Evolutionary conservation across 768 basidiomycete species (phyloP).

Genomic region (Russula griseocarnosa): DNA sequence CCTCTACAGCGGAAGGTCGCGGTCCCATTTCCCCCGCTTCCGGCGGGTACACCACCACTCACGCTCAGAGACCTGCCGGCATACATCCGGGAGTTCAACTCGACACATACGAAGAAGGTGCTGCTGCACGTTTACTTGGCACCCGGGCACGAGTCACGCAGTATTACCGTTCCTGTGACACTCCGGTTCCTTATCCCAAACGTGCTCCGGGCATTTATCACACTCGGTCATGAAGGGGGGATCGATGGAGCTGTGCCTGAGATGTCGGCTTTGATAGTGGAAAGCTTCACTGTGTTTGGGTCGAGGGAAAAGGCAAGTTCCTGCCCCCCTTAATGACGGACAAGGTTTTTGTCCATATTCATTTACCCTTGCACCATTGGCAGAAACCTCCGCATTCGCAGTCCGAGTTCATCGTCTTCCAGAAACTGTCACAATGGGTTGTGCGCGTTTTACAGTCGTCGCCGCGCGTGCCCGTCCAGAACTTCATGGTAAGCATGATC

Average conservation of each 20-base stretch:
- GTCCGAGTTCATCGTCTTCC: slow-evolving; percentile 62
- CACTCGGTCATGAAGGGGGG: slow-evolving; percentile 35
- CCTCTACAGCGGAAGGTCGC: slow-evolving; percentile 40
- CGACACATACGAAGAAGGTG: slow-evolving; percentile 36
- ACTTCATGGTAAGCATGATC: slow-evolving; percentile 43
- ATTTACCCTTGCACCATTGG: not conserved
- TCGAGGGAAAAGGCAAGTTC: slow-evolving; percentile 61
- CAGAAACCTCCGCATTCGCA: slow-evolving; percentile 68
- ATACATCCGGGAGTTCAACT: slow-evolving; percentile 60
- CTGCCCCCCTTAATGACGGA: not conserved
- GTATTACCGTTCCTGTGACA: slow-evolving; percentile 36
- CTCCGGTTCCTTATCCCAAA: slow-evolving; percentile 62
- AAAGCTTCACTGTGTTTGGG: slow-evolving; percentile 66
- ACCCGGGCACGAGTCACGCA: slow-evolving; percentile 29
- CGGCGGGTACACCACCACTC: slow-evolving; percentile 40
- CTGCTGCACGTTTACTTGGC: slow-evolving; percentile 53
- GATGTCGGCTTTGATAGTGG: slow-evolving; percentile 43
- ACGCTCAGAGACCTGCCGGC: slow-evolving; percentile 44
- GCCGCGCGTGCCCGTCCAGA: slow-evolving; percentile 50
- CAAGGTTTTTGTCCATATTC: not conserved
- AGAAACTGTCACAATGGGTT: slow-evolving; percentile 62
- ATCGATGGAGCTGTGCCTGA: slow-evolving; percentile 24
- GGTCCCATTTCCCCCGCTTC: slow-evolving; percentile 43
- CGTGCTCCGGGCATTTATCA: slow-evolving; percentile 62
- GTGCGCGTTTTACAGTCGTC: slow-evolving; percentile 54